Evolutionary conservation across 1,139 yeast species (phyloP).

Genomic region (Yamadazyma atmosphaerica): DNA sequence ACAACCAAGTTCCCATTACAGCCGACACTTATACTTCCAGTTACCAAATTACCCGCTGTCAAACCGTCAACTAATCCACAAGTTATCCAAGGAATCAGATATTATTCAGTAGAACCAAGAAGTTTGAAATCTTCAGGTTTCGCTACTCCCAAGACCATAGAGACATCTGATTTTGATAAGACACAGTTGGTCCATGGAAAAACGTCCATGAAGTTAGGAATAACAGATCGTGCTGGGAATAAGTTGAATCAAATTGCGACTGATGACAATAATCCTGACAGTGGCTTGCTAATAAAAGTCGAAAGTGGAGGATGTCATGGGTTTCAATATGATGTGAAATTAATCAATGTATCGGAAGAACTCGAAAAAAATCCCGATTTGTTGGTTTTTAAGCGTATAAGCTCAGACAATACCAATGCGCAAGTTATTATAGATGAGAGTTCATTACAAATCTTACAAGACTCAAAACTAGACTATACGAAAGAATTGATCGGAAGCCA

Average conservation of each 20-base stretch:
- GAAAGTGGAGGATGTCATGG: slow-evolving; percentile 99
- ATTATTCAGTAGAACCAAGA: slow-evolving; percentile 11
- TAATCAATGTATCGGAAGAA: slow-evolving; percentile 51
- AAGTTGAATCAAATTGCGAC: slow-evolving; percentile 58
- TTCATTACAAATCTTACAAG: slow-evolving; percentile 79
- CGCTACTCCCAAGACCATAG: slow-evolving; percentile 7
- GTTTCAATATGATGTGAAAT: slow-evolving; percentile 79
- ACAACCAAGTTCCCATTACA: not conserved
- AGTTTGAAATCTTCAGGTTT: slow-evolving; percentile 13
- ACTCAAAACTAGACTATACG: slow-evolving; percentile 84
- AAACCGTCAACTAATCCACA: too few relatives aligned
- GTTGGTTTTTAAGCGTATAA: slow-evolving; percentile 64
- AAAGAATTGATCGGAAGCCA: slow-evolving; percentile 94
- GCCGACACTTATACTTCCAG: not conserved
- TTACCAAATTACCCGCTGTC: too few relatives aligned
- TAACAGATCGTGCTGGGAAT: slow-evolving; percentile 40
- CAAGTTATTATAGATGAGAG: slow-evolving; percentile 75
- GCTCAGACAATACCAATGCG: slow-evolving; percentile 37
- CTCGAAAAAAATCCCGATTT: slow-evolving; percentile 34
- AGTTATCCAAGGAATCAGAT: too few relatives aligned
- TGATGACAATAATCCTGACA: slow-evolving; percentile 57
- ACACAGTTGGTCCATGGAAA: slow-evolving; percentile 27
- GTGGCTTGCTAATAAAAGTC: slow-evolving; percentile 76
- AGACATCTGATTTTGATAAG: slow-evolving; percentile 10
- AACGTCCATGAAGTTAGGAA: slow-evolving; percentile 39